Conservation (phyloP, 2,329 filamentous ascomycete species). For the Grosmannia serpens region DNA sequence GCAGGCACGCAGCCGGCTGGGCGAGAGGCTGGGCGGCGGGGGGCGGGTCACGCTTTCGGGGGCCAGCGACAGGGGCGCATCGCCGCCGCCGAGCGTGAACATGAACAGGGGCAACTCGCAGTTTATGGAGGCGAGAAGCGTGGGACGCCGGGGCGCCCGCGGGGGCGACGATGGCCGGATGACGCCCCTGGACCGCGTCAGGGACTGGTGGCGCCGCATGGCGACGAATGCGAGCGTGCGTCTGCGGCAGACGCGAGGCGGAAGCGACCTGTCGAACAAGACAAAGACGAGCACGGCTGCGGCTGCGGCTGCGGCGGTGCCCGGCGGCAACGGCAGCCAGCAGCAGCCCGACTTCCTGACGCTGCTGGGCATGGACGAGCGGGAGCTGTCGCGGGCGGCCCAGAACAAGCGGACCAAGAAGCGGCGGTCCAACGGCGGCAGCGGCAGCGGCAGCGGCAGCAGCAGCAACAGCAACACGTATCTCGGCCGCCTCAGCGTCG, state of each 20-base stretch:
- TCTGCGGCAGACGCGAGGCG: slow-evolving; percentile 20
- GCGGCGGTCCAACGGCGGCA: slow-evolving; percentile 2
- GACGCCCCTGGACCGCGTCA: slow-evolving; percentile 26
- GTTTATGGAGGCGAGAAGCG: slow-evolving; percentile 24
- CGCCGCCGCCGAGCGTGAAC: slow-evolving; percentile 27
- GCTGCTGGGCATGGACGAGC: slow-evolving; percentile 30
- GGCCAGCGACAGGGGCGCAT: slow-evolving; percentile 18
- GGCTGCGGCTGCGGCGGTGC: slow-evolving; percentile 8
- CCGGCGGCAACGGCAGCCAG: not conserved
- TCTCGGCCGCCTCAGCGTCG: slow-evolving; percentile 14
- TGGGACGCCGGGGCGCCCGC: slow-evolving; percentile 12
- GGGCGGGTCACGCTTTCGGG: slow-evolving; percentile 1
- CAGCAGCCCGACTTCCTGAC: slow-evolving; percentile 30
- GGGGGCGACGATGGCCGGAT: slow-evolving; percentile 8
- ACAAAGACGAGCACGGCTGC: not conserved
- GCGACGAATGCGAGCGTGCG: slow-evolving; percentile 27
- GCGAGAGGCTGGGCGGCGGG: slow-evolving; percentile 16
- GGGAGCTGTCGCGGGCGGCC: slow-evolving; percentile 25
- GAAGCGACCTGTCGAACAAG: slow-evolving; percentile 2
- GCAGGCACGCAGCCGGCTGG: slow-evolving; percentile 23
- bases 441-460: not conserved
- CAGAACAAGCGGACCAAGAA: slow-evolving; percentile 22
- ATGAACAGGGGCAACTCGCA: slow-evolving; percentile 43
- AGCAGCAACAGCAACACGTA: slow-evolving; percentile 4
- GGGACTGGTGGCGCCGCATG: slow-evolving; percentile 23